Base-by-base conservation (phyloP, 345 rosid species). In the Theobroma cacao region DNA sequence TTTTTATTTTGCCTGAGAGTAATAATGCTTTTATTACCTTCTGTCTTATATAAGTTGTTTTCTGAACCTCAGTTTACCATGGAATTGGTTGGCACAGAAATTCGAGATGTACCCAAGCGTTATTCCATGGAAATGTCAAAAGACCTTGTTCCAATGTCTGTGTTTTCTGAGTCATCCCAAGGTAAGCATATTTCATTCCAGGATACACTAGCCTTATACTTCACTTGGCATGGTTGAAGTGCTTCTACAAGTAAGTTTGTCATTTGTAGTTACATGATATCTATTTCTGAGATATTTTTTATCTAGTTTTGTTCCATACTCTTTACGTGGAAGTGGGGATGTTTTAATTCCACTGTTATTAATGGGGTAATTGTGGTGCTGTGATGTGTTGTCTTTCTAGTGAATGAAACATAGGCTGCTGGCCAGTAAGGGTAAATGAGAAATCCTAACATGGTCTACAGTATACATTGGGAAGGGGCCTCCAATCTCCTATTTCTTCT, bases 61-160 rank as follows among this genome's bases (percentile, higher is more conserved):
- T 20, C 38, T 72, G 60, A 52, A 33, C 61, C 65, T 76, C 89
- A 91, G 95, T 91, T 88, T 83, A 84, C 89, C 45, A 88, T 91
- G 95, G 93, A 89, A 83, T 82, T 95, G 90, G 82, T 82, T 75
- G 86, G 88, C 80, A 77, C 85, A 76, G 98, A 91, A 80, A 85
- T 88, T 79, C 93, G 91, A 59, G 82, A 88, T 77, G 82, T 80
- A 74, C 98, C 94, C 40, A 91, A 83, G 79, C 80, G 85, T 48
- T 95, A 87, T 79, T 76, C 90, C 5, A 81, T 95, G 92, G 98
- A 92, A 48, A 92, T 92, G 92, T 88, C 97, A 72, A 87, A 84
- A 70, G 95, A 90, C 74, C 83, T 92, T 41, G 80, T 89, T 67
- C 95, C 97, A 3, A 90, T 92, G 97, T 83, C 84, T 73, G 92